These are phyloP conservation scores for Parathielavia appendiculata DNA, from an alignment of 495 filamentous ascomycete genomes.

Conservation along the genomic window DNA sequence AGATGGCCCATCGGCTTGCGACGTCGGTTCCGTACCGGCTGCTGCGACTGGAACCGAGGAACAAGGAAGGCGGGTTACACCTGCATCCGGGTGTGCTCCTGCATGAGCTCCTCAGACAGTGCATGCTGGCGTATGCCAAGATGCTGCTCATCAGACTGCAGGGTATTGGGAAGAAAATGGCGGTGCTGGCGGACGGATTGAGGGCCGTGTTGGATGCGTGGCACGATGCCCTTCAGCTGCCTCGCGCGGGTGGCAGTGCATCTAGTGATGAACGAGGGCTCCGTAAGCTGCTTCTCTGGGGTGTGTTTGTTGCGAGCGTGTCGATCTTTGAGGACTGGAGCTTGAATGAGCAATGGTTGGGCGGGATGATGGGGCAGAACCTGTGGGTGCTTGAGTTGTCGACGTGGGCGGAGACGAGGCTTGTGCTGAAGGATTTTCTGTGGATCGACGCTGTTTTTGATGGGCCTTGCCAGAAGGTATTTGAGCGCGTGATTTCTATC, in stretches of 20 bases:
- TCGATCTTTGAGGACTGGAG: slow-evolving; percentile 11
- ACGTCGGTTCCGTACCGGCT: slow-evolving; percentile 10
- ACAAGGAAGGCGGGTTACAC: neutral
- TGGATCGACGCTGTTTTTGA: slow-evolving; percentile 13
- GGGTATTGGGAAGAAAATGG: slow-evolving; percentile 12
- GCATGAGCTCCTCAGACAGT: slow-evolving; percentile 5
- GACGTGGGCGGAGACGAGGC: slow-evolving; percentile 11
- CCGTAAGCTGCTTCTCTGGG: slow-evolving; percentile 10
- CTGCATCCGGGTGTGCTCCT: neutral
- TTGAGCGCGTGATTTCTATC: neutral
- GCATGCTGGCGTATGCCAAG: slow-evolving; percentile 16
- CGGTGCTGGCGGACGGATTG: neutral
- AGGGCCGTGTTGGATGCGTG: neutral
- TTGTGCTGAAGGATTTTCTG: slow-evolving; percentile 13
- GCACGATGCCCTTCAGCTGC: neutral
- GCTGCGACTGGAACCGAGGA: neutral
- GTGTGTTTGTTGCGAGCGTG: slow-evolving; percentile 6
- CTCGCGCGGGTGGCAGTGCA: neutral
- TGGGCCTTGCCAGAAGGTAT: neutral
- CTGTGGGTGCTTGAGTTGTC: slow-evolving; percentile 1
- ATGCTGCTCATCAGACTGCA: slow-evolving; percentile 6
- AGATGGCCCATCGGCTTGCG: neutral
- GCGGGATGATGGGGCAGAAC: neutral
- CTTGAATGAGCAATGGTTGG: neutral
- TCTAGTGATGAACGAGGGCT: neutral